Percentiles rank a stretch among this genome's conserved stretches.
These are phyloP conservation scores for Clarkia xantiana DNA, from an alignment of 345 rosid species.

Conservation along the genomic window DNA sequence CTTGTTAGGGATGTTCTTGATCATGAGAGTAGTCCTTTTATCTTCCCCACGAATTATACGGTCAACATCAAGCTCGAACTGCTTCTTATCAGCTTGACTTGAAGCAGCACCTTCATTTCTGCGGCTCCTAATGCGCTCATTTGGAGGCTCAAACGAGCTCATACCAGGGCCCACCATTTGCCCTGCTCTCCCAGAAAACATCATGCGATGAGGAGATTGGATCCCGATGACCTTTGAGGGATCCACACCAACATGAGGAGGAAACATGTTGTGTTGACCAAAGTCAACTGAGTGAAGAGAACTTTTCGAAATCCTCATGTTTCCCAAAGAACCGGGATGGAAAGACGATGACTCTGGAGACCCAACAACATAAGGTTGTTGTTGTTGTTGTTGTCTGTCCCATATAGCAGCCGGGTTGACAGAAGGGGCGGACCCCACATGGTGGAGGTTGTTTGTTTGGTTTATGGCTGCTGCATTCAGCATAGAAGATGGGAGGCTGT, in stretches of 20 bases:
- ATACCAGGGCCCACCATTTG: conserved; percentile 41
- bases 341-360: conserved; percentile 49
- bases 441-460: conserved; percentile 32
- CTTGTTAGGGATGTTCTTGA: conserved; percentile 96
- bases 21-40: conserved; percentile 77
- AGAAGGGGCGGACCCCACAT: conserved; percentile 76
- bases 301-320: conserved; percentile 42
- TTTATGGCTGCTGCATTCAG: conserved; percentile 21
- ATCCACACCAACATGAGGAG: not conserved
- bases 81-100: conserved; percentile 61
- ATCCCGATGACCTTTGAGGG: conserved; percentile 14
- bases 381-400: conserved; percentile 50
- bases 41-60: conserved; percentile 72
- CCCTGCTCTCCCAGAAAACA: conserved; percentile 55
- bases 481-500: conserved; percentile 51
- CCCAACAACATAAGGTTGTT: conserved; percentile 50
- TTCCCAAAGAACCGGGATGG: conserved; percentile 61
- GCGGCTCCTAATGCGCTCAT: conserved; percentile 65
- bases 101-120: conserved; percentile 56
- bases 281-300: conserved; percentile 13
- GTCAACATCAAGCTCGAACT: conserved; percentile 77
- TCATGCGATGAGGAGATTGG: conserved; percentile 59
- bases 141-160: conserved; percentile 55
- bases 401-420: conserved; percentile 59
- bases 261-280: conserved; percentile 41